Evolutionary conservation across 2,329 filamentous ascomycete genomes (phyloP).

Genomic region (Fusarium concolor): DNA sequence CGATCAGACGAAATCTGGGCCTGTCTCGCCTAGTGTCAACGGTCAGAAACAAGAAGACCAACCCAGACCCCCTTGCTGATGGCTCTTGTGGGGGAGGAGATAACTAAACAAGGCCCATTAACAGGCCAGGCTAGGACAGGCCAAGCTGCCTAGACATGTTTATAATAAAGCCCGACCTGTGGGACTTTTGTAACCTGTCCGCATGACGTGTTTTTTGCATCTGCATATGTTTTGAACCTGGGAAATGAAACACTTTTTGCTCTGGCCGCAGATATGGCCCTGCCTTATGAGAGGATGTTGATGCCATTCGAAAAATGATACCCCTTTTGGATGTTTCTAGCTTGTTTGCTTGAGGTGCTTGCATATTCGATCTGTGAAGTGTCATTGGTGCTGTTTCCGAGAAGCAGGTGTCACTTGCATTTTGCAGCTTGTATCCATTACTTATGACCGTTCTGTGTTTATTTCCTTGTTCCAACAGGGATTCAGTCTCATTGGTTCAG

Average conservation of each 20-base stretch:
- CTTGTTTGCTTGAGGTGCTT: neutral
- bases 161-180: neutral
- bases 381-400: neutral
- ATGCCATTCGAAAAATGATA: slow-evolving; percentile 17
- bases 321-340: slow-evolving; percentile 20
- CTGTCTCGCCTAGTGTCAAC: neutral
- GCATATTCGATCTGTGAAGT: neutral
- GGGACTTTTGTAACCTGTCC: slow-evolving; percentile 27
- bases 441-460: neutral
- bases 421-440: neutral
- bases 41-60: slow-evolving; percentile 9
- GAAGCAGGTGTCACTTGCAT: slow-evolving; percentile 14
- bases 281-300: neutral
- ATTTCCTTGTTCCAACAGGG: neutral
- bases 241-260: neutral
- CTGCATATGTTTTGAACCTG: neutral
- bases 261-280: slow-evolving; percentile 9
- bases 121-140: neutral
- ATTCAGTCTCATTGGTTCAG: neutral
- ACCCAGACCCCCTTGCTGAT: neutral
- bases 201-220: slow-evolving; percentile 20
- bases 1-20: slow-evolving; percentile 2
- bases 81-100: slow-evolving; percentile 5
- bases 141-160: neutral
- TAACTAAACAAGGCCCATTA: neutral